Percentiles rank a stretch among this genome's conserved stretches.
Conservation (phyloP, 495 filamentous ascomycete genomes). For the Xylaria palmicola region DNA sequence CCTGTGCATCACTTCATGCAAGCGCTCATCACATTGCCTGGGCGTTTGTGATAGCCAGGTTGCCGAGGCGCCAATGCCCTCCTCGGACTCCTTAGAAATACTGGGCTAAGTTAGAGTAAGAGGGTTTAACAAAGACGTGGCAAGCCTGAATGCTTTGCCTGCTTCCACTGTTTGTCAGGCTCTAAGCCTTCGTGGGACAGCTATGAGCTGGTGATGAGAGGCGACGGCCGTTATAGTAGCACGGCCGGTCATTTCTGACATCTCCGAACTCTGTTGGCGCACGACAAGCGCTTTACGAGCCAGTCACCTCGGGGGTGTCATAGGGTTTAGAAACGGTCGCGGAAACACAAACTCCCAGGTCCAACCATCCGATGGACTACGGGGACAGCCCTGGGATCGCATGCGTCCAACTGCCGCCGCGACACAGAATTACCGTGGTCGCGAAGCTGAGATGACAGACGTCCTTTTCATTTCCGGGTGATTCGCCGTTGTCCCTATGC, state of each 20-base stretch:
- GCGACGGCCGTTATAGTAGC: constrained; percentile 20
- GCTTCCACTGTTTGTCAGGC: constrained; percentile 14
- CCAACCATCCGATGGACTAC: constrained; percentile 5
- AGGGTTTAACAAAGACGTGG: constrained; percentile 16
- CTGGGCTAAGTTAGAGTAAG: background rate
- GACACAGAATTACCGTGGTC: too few relatives aligned
- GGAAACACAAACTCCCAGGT: constrained; percentile 7
- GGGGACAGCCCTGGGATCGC: background rate
- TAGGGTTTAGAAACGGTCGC: constrained; percentile 20
- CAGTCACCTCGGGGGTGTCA: constrained; percentile 19
- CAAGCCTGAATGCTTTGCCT: constrained; percentile 22
- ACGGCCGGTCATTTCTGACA: constrained; percentile 20
- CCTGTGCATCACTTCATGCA: constrained; percentile 12
- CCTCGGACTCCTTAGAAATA: background rate
- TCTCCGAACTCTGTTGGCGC: constrained; percentile 22
- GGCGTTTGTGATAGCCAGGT: background rate
- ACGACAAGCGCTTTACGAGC: constrained; percentile 32
- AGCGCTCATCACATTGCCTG: background rate
- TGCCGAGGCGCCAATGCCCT: background rate
- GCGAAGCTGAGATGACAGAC: constrained; percentile 18
- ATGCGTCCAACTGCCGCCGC: constrained; percentile 4
- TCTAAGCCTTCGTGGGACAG: constrained; percentile 7
- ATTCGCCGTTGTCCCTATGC: background rate
- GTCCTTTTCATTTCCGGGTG: constrained; percentile 10
- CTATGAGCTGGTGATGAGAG: constrained; percentile 24